These are phyloP conservation scores for Mycena crocata DNA, from an alignment of 768 basidiomycete species.

Conservation along the genomic window DNA sequence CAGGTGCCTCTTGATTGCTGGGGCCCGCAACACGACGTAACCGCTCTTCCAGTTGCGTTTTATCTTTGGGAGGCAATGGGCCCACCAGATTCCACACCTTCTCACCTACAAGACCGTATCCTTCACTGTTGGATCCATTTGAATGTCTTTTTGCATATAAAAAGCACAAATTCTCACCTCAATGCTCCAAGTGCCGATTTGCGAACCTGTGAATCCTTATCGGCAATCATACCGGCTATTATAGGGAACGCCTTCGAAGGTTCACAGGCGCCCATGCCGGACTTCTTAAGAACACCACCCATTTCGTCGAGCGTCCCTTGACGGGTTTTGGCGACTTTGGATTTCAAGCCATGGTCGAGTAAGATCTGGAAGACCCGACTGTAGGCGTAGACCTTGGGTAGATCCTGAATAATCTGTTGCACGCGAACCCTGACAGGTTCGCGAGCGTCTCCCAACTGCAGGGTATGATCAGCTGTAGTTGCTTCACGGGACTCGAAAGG, in stretches of 20 bases:
- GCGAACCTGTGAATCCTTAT: constrained; percentile 90
- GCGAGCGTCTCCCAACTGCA: constrained; percentile 91
- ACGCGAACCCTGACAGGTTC: constrained; percentile 86
- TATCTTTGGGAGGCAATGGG: constrained; percentile 83
- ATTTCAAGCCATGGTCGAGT: constrained; percentile 88
- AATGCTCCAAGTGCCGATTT: constrained; percentile 87
- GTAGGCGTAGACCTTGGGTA: constrained; percentile 93
- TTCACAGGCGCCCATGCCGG: constrained; percentile 85
- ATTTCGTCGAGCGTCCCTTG: constrained; percentile 90
- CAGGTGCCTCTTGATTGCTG: constrained; percentile 56
- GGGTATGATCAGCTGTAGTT: too few species aligned
- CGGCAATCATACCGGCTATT: constrained; percentile 84
- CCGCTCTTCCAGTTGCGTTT: constrained; percentile 91
- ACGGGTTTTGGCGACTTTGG: constrained; percentile 92
- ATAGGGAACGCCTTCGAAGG: constrained; percentile 82
- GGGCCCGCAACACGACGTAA: constrained; percentile 84
- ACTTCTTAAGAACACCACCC: constrained; percentile 78
- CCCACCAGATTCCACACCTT: constrained; percentile 87
- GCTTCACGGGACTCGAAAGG: not conserved
- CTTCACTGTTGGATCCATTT: constrained; percentile 65
- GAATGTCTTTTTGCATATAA: constrained; percentile 22
- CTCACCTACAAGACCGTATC: constrained; percentile 85
- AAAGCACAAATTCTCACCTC: constrained; percentile 63
- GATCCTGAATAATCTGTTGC: constrained; percentile 83
- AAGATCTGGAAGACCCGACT: constrained; percentile 91